Evolutionary conservation across 352 stramenopile species (phyloP).

Genomic region (Phytophthora litchii): DNA sequence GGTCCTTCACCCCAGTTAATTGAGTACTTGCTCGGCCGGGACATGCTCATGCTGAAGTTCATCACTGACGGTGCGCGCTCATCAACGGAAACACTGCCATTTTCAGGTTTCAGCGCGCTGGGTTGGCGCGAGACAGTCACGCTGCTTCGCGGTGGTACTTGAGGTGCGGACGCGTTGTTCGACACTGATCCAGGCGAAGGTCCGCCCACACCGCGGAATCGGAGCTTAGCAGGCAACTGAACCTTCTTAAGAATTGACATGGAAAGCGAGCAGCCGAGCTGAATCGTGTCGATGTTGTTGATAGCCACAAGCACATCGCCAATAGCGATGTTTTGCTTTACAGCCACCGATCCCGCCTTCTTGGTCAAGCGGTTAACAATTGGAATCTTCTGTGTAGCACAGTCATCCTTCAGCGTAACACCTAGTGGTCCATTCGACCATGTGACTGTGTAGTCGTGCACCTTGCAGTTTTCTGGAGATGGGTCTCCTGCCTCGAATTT

Average conservation of each 20-base stretch:
- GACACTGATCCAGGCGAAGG: slow-evolving; percentile 33
- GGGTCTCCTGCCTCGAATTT: slow-evolving; percentile 73
- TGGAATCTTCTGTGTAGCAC: slow-evolving; percentile 81
- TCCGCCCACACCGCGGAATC: slow-evolving; percentile 83
- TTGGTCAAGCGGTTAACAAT: slow-evolving; percentile 90
- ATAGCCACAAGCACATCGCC: slow-evolving; percentile 86
- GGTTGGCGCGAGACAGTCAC: slow-evolving; percentile 34
- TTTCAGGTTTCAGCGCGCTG: slow-evolving; percentile 28
- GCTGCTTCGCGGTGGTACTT: slow-evolving; percentile 19
- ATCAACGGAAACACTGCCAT: slow-evolving; percentile 15
- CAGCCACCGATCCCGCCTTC: slow-evolving; percentile 82
- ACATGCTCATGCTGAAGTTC: slow-evolving; percentile 58
- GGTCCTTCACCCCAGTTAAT: slow-evolving; percentile 85
- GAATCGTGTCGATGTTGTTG: slow-evolving; percentile 91
- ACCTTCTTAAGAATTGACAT: slow-evolving; percentile 92
- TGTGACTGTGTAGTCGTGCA: slow-evolving; percentile 87
- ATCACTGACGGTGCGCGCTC: slow-evolving; percentile 41
- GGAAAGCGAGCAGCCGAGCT: slow-evolving; percentile 84
- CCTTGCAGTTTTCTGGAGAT: slow-evolving; percentile 58
- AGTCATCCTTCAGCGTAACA: slow-evolving; percentile 88
- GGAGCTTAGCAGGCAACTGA: slow-evolving; percentile 81
- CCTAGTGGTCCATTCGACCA: slow-evolving; percentile 88
- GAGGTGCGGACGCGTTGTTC: slow-evolving; percentile 20
- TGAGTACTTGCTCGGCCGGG: slow-evolving; percentile 66
- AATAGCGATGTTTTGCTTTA: slow-evolving; percentile 91